phyloP scores from a whole-genome alignment of 1,284 basidiomycete species.

The Athelia psychrophila region DNA sequence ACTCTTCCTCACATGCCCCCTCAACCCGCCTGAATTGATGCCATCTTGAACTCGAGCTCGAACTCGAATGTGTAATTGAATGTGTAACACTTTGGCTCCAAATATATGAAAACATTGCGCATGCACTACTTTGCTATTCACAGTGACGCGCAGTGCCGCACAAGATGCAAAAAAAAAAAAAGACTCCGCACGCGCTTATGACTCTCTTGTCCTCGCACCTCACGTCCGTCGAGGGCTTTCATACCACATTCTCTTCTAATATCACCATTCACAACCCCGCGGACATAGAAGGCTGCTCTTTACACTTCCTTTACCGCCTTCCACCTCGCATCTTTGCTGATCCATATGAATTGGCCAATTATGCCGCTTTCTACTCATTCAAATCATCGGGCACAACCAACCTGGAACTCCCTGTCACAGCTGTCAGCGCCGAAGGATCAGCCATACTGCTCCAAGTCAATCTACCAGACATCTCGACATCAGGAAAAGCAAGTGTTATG shows the following conservation, averaged over 20 bases:
- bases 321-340: constrained; percentile 48
- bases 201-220: neutral
- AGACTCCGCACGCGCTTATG: neutral
- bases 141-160: no score
- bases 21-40: no score
- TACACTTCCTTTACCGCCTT: constrained; percentile 39
- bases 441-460: constrained; percentile 35
- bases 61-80: no score
- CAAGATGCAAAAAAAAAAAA: no score
- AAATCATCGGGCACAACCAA: constrained; percentile 40
- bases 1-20: no score
- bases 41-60: no score
- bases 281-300: constrained; percentile 25
- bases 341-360: constrained; percentile 48
- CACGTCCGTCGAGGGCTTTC: neutral
- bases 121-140: no score
- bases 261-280: neutral
- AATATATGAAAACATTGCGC: no score
- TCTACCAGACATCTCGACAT: constrained; percentile 4
- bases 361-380: constrained; percentile 38
- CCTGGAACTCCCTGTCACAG: constrained; percentile 47
- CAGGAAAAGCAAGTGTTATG: constrained; percentile 14
- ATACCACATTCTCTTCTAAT: neutral
- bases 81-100: no score
- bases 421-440: constrained; percentile 31